Base-by-base conservation (phyloP, 2,329 filamentous ascomycete genomes). In the Stenocarpella maydis region DNA sequence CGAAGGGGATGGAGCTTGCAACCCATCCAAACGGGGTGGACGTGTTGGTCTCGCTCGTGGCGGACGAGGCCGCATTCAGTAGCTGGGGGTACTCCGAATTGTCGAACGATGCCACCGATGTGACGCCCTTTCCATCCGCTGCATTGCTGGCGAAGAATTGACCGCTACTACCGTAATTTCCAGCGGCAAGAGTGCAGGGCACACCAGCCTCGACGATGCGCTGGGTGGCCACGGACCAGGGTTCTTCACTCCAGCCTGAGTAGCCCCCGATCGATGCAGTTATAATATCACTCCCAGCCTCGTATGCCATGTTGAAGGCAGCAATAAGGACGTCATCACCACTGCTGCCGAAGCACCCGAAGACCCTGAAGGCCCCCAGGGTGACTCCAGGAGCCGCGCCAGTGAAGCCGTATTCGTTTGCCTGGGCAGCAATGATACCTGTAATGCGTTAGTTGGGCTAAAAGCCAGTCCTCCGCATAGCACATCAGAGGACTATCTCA, bases 391-490 rank as follows among this genome's bases (percentile, higher is more conserved):
- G 82, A 1, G 81, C 81, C 5, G 79, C 82, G 37, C 82, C 82
- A 31, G 78, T 78, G 71, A 82, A 80, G 47, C 78, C 77, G 41
- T 78, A 77, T 0, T 74, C 74, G 69, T 82, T 80, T 15, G 75
- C 72, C 68, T 82, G 79, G 6, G 83, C 83, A 47, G 80, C 83
- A 65, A 86, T 80, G 68, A 83, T 83, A 50, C 84, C 84, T 63
- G 41, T 3, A 2, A 19, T 28, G 9, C 24, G 24, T 58, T 0
- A 58, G 54, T 7, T 19, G 21, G 2, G 17, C 26, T 8, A 6
- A n/a, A 10, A 41, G 7, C 2, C 5, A 19, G 3, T 3, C 37
- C 9, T 4, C 2, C 9, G 1, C 3, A 14, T 7, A 4, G 9
- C 19, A 34, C 9, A 34, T 34, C 31, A 34, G 31, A 4, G 31